Conservation (phyloP, 768 basidiomycete genomes). For the Tricholoma sp. region DNA sequence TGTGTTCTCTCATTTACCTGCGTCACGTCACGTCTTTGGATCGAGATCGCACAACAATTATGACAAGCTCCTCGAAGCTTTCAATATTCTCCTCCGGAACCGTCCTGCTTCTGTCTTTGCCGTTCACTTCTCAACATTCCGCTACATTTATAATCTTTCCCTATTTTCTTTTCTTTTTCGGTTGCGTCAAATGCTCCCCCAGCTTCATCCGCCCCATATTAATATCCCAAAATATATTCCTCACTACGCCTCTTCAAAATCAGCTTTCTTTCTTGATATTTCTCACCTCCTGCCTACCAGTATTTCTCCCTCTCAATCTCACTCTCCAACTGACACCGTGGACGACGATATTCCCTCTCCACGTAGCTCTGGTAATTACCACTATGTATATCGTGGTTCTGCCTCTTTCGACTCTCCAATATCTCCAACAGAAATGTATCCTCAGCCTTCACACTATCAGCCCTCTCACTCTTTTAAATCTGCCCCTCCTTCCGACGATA, state of each 20-base stretch:
- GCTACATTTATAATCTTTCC: slow-evolving; percentile 14
- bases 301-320: slow-evolving; percentile 19
- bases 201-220: slow-evolving; percentile 17
- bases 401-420: slow-evolving; percentile 27
- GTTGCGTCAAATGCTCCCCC: slow-evolving; percentile 17
- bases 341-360: slow-evolving; percentile 27
- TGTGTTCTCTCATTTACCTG: slow-evolving; percentile 16
- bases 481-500: slow-evolving; percentile 8
- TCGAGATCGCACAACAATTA: slow-evolving; percentile 21
- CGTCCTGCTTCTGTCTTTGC: slow-evolving; percentile 12
- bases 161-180: slow-evolving; percentile 5
- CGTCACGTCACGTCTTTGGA: slow-evolving; percentile 27
- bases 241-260: slow-evolving; percentile 9
- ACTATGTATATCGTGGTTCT: slow-evolving; percentile 25
- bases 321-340: slow-evolving; percentile 31
- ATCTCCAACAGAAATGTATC: slow-evolving; percentile 28
- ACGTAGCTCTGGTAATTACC: slow-evolving; percentile 21
- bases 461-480: slow-evolving; percentile 16
- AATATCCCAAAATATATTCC: slow-evolving; percentile 21
- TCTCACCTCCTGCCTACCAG: slow-evolving; percentile 17
- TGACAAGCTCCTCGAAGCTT: slow-evolving; percentile 13
- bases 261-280: slow-evolving; percentile 22
- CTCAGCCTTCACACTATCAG: slow-evolving; percentile 17
- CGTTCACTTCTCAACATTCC: slow-evolving; percentile 4
- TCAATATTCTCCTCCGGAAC: slow-evolving; percentile 18